These are phyloP conservation scores for Musa beccarii DNA, from an alignment of 176 grass and related monocot genomes.

Conservation along the genomic window DNA sequence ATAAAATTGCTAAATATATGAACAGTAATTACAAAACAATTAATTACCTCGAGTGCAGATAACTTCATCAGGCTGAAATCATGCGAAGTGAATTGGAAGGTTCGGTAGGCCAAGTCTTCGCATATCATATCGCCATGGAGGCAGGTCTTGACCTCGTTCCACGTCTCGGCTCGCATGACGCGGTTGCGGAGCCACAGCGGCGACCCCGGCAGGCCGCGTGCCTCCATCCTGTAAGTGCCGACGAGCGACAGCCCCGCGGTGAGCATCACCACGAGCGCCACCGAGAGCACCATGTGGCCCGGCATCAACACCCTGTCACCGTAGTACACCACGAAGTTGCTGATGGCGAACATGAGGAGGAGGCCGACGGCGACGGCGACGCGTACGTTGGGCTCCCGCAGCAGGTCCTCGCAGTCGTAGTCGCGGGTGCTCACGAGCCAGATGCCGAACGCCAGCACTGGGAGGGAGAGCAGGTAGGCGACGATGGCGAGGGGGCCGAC, in stretches of 20 bases:
- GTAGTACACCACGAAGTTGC: slow-evolving; percentile 2
- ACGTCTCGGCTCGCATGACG: not conserved
- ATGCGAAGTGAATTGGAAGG: not conserved
- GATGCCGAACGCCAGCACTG: not conserved
- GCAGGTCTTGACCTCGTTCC: not conserved
- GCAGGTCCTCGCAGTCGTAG: not conserved
- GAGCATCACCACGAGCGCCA: slow-evolving; percentile 1
- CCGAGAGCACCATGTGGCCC: not conserved
- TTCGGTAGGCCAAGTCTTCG: not conserved
- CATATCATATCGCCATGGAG: not conserved
- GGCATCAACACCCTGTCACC: not conserved
- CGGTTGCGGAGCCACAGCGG: not conserved
- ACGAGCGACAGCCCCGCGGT: not conserved
- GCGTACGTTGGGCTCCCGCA: not conserved
- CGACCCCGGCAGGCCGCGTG: not conserved
- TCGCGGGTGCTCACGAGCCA: not conserved
- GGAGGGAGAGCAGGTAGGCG: not conserved
- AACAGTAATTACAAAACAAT: not conserved
- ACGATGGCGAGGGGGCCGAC: not conserved
- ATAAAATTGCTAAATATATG: too few species aligned
- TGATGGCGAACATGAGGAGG: not conserved
- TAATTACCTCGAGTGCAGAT: not conserved
- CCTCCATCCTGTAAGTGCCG: slow-evolving; percentile 1
- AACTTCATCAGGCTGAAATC: slow-evolving; percentile 1
- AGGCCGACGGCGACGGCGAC: not conserved